Percentiles rank a stretch among this genome's conserved stretches.
Evolutionary conservation across 208 protist species (phyloP).

Genomic region (Eutreptiella sp.): DNA sequence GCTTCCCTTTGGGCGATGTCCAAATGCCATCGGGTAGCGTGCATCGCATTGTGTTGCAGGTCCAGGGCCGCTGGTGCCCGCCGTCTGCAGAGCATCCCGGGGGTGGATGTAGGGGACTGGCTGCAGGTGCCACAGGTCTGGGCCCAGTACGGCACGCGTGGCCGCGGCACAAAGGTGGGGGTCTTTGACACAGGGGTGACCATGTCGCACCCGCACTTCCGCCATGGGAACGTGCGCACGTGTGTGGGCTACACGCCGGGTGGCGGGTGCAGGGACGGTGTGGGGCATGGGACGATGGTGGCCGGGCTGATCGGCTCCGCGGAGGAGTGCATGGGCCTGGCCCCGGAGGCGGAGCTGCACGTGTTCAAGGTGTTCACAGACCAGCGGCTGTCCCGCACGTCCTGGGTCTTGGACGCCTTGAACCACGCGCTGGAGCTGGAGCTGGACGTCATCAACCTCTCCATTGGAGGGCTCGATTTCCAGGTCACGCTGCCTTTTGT

Average conservation of each 20-base stretch:
- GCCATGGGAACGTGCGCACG: constrained; percentile 44
- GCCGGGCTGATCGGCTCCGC: constrained; percentile 76
- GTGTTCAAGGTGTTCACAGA: constrained; percentile 89
- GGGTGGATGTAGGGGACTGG: too few species aligned
- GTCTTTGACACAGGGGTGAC: constrained; percentile 80
- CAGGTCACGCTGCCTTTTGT: too few species aligned
- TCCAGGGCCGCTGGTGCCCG: too few species aligned
- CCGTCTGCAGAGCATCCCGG: too few species aligned
- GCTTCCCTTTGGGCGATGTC: too few species aligned
- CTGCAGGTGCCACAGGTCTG: too few species aligned
- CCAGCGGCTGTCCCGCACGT: constrained; percentile 61
- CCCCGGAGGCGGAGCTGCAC: constrained; percentile 76
- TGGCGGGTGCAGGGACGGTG: constrained; percentile 44
- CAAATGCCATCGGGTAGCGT: too few species aligned
- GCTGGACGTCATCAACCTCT: constrained; percentile 88
- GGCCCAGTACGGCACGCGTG: too few species aligned
- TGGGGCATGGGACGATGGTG: constrained; percentile 95
- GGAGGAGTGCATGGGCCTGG: constrained; percentile 74
- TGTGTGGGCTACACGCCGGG: constrained; percentile 71
- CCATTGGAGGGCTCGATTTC: constrained; percentile 92
- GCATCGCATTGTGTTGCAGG: too few species aligned
- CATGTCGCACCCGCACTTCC: constrained; percentile 46
- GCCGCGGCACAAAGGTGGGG: constrained; percentile 53
- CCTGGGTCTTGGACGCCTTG: constrained; percentile 91
- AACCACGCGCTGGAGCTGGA: constrained; percentile 73